Conservation (phyloP, 345 rosid genomes). For the Melastoma malabathricum region DNA sequence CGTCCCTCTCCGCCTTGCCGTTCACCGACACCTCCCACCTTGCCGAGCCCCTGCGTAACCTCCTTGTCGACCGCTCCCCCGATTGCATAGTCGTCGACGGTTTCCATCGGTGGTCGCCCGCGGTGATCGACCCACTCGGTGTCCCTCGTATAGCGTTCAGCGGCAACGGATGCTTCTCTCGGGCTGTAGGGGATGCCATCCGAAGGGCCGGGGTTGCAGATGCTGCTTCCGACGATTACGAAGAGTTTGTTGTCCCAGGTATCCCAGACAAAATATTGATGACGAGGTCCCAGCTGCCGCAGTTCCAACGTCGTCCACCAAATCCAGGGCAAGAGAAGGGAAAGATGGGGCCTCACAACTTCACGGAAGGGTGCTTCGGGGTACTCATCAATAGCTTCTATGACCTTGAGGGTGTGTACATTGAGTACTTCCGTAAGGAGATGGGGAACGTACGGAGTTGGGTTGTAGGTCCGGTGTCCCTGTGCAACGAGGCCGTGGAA, state of each 20-base stretch:
- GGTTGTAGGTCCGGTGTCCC: slow-evolving; percentile 27
- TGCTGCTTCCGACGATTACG: no score
- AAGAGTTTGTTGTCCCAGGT: no score
- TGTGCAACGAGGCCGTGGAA: slow-evolving; percentile 7
- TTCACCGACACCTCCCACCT: slow-evolving; percentile 25
- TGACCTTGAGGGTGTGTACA: slow-evolving; percentile 29
- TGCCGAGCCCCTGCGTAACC: slow-evolving; percentile 13
- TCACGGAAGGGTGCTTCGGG: slow-evolving; percentile 17
- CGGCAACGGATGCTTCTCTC: no score
- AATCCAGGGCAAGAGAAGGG: neutral
- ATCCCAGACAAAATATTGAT: slow-evolving; percentile 9
- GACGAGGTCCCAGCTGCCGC: slow-evolving; percentile 12
- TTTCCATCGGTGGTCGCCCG: no score
- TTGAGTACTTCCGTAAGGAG: slow-evolving; percentile 20
- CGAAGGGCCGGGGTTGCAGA: no score
- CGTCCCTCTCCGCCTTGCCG: slow-evolving; percentile 22
- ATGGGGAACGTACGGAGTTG: slow-evolving; percentile 32
- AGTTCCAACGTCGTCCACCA: neutral
- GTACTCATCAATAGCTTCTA: slow-evolving; percentile 30
- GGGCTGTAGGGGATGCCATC: no score
- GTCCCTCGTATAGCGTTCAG: no score
- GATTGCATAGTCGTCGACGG: no score
- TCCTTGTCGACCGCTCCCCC: slow-evolving; percentile 4
- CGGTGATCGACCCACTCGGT: no score
- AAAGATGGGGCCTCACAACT: slow-evolving; percentile 2